These are phyloP conservation scores for Colletotrichum siamense DNA, from an alignment of 2,329 filamentous ascomycete species.

Conservation along the genomic window DNA sequence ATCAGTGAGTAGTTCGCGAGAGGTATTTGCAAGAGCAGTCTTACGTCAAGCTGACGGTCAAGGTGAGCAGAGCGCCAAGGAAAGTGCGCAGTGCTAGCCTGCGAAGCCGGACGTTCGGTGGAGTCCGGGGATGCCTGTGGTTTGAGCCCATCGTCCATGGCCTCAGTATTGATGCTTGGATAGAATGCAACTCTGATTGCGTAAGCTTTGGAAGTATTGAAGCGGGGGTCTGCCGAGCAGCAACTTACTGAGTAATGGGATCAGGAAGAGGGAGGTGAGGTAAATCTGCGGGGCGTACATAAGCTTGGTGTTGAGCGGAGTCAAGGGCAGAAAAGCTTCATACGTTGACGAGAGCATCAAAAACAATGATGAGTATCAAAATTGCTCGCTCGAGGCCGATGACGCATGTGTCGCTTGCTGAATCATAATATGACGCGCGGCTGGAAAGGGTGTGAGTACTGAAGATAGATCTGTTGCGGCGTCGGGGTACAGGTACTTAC, in stretches of 20 bases:
- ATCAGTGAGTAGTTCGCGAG: not conserved
- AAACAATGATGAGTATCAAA: not conserved
- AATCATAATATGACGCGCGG: not conserved
- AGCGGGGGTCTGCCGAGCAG: not conserved
- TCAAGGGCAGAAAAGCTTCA: not conserved
- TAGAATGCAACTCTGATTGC: not conserved
- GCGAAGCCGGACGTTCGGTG: not conserved
- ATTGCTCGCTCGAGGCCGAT: not conserved
- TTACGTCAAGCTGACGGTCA: not conserved
- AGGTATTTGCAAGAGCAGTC: rapidly evolving
- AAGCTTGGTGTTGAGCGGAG: not conserved
- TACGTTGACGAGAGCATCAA: not conserved
- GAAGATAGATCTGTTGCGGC: not conserved
- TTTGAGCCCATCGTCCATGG: not conserved
- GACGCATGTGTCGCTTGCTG: not conserved
- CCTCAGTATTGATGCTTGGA: not conserved
- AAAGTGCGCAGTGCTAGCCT: not conserved
- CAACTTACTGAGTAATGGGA: not conserved
- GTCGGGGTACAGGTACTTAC: not conserved
- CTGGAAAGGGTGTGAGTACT: not conserved
- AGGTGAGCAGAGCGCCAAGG: not conserved
- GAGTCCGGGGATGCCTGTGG: not conserved
- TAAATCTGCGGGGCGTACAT: not conserved
- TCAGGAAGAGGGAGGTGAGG: not conserved
- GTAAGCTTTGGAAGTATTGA: not conserved